A percentile compares a stretch with the other conserved stretches of the same genome.
Conservation (phyloP, 2,329 filamentous ascomycete species). For the Aureobasidium uvarum region DNA sequence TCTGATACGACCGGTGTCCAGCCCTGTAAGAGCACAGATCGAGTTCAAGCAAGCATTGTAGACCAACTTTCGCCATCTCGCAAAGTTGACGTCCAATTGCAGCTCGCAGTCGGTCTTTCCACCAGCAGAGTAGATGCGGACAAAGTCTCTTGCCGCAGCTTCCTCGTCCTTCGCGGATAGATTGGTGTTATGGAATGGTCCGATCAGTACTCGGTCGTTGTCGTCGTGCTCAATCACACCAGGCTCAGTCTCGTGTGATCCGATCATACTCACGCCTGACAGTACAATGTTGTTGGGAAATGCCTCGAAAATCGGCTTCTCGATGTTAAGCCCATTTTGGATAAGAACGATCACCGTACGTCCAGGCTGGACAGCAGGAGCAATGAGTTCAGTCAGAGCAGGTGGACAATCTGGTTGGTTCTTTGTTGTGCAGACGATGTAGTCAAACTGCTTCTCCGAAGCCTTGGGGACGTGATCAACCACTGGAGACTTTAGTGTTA, state of each 20-base stretch:
- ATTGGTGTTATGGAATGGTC: slow-evolving; percentile 46
- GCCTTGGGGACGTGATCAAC: slow-evolving; percentile 51
- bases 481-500: slow-evolving; percentile 39
- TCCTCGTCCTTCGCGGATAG: slow-evolving; percentile 34
- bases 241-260: slow-evolving; percentile 47
- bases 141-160: slow-evolving; percentile 44
- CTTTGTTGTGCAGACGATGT: slow-evolving; percentile 56
- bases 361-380: slow-evolving; percentile 50
- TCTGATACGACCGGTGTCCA: slow-evolving; percentile 50
- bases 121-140: slow-evolving; percentile 46
- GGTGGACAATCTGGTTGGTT: slow-evolving; percentile 55
- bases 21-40: slow-evolving; percentile 50
- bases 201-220: slow-evolving; percentile 50
- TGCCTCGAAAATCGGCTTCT: slow-evolving; percentile 50
- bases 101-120: slow-evolving; percentile 46
- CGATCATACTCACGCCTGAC: slow-evolving; percentile 53
- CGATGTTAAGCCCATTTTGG: slow-evolving; percentile 61
- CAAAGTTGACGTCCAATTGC: slow-evolving; percentile 42
- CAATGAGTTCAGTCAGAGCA: slow-evolving; percentile 47
- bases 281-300: slow-evolving; percentile 54
- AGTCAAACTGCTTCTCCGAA: slow-evolving; percentile 48
- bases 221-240: slow-evolving; percentile 55
- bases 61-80: slow-evolving; percentile 51
- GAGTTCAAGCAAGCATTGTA: slow-evolving; percentile 52
- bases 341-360: slow-evolving; percentile 54